A percentile compares a stretch with the other conserved stretches of the same genome.
phyloP scores from a whole-genome alignment of 2,329 filamentous ascomycete genomes.

The Neofusicoccum kwambonambiense region DNA sequence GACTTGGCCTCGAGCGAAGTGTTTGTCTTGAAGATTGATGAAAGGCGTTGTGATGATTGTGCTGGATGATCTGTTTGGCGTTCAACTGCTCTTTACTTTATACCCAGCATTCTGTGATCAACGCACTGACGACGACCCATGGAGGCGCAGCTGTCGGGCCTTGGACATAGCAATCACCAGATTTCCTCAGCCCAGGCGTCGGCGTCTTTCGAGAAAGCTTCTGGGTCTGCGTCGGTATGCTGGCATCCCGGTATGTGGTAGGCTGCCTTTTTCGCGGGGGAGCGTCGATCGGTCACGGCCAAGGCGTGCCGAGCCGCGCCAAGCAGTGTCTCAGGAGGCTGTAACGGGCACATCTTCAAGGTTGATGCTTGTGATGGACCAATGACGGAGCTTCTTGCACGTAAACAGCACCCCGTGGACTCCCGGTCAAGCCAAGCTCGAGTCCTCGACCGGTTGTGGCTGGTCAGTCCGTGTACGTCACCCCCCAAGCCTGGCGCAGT shows the following conservation, averaged over 20 bases:
- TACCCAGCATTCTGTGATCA: not conserved
- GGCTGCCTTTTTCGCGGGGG: not conserved
- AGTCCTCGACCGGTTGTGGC: not conserved
- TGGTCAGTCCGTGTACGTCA: constrained; percentile 2
- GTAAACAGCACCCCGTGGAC: too few relatives aligned
- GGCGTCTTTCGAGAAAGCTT: not conserved
- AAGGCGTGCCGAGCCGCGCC: constrained; percentile 8
- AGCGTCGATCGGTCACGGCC: not conserved
- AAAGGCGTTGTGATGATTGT: not conserved
- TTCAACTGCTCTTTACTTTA: not conserved
- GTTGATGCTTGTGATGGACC: too few relatives aligned
- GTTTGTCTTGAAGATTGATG: not conserved
- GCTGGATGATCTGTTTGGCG: not conserved
- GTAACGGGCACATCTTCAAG: not conserved
- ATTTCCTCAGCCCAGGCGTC: not conserved
- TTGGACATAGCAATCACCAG: not conserved
- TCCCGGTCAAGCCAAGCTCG: too few relatives aligned
- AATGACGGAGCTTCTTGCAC: too few relatives aligned
- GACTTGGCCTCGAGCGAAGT: not conserved
- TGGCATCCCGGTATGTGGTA: not conserved
- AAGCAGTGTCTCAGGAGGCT: constrained; percentile 1
- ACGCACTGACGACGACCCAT: not conserved
- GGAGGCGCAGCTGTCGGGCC: not conserved
- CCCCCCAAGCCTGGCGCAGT: constrained; percentile 10
- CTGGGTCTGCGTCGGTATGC: not conserved